Conservation (phyloP, 495 filamentous ascomycete genomes). For the Penicillium daleae region DNA sequence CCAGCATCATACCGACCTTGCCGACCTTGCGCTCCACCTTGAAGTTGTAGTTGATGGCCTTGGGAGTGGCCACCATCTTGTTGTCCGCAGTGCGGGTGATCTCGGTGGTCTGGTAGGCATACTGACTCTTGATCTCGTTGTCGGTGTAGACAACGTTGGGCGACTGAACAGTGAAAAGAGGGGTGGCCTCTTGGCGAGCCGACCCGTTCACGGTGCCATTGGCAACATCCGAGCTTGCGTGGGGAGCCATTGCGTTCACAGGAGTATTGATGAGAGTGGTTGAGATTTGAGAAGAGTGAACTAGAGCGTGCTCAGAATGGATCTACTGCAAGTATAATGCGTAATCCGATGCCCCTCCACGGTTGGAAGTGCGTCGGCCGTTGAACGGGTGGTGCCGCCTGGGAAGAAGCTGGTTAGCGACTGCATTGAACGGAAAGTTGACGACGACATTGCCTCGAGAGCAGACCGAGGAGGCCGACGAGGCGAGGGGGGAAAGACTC, state of each 20-base stretch:
- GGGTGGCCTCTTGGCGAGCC: conserved; percentile 52
- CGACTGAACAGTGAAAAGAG: conserved; percentile 84
- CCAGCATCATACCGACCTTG: conserved; percentile 96
- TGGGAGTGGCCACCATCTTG: conserved; percentile 81
- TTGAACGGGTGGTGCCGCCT: conserved; percentile 97
- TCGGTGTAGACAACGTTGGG: conserved; percentile 92
- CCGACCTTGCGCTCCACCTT: conserved; percentile 92
- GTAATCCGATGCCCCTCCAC: conserved; percentile 85
- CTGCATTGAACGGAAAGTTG: neutral
- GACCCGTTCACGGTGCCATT: conserved; percentile 75
- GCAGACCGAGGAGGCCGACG: neutral
- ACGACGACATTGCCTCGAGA: neutral
- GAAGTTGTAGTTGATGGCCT: conserved; percentile 93
- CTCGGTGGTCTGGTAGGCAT: conserved; percentile 92
- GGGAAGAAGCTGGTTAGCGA: conserved; percentile 13
- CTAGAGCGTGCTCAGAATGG: conserved; percentile 20
- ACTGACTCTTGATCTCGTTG: conserved; percentile 86
- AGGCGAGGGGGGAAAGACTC: conserved; percentile 26
- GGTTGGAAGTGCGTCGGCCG: conserved; percentile 90
- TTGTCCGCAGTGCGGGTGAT: conserved; percentile 73
- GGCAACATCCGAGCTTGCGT: conserved; percentile 72
- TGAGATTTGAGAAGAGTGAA: conserved; percentile 15
- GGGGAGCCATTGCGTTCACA: conserved; percentile 80
- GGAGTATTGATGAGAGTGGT: conserved; percentile 26
- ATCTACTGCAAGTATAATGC: conserved; percentile 63